These are phyloP conservation scores for Deuterostichococcus epilithicus DNA, from an alignment of 139 green algal genomes.

Conservation along the genomic window DNA sequence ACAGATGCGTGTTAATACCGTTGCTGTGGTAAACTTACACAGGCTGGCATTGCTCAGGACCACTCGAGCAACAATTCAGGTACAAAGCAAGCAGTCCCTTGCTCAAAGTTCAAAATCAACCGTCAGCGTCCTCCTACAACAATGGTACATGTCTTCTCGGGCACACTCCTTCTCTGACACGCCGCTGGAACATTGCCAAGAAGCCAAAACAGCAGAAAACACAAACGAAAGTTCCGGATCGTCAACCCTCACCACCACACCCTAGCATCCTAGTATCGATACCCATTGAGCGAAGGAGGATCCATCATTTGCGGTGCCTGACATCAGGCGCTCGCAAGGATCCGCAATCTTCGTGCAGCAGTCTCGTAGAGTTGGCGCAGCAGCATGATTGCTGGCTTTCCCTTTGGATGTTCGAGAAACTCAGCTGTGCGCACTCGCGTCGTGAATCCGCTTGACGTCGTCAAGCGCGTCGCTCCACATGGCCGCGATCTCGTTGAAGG, in stretches of 20 bases:
- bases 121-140: background rate
- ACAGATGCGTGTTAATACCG: constrained; percentile 56
- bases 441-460: background rate
- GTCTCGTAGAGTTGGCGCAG: background rate
- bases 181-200: background rate
- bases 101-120: background rate
- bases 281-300: background rate
- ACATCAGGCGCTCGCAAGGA: background rate
- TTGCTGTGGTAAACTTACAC: constrained; percentile 57
- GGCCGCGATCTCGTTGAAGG: background rate
- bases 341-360: background rate
- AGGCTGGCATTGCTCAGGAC: background rate
- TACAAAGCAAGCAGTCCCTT: background rate
- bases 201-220: background rate
- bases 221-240: background rate
- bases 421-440: background rate
- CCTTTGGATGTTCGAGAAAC: too few species aligned
- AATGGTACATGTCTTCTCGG: background rate
- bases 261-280: background rate
- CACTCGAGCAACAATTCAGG: background rate
- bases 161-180: background rate
- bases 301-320: background rate
- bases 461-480: background rate
- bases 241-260: background rate
- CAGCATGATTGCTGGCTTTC: background rate